These are phyloP conservation scores for Stachybotrys elegans DNA, from an alignment of 2,329 filamentous ascomycete species.

Conservation along the genomic window DNA sequence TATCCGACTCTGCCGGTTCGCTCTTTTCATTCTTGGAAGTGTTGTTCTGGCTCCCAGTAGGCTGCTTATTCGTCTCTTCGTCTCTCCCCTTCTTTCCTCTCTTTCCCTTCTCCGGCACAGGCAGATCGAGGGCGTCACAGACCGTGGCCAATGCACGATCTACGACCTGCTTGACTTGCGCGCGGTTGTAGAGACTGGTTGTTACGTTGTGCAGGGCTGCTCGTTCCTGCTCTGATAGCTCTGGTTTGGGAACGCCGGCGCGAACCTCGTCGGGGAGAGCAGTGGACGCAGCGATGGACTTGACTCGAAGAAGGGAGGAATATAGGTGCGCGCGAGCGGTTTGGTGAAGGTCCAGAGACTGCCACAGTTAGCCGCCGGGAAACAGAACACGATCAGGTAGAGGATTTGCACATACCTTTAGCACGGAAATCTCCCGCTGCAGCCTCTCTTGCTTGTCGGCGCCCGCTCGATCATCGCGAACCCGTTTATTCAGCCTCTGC, in stretches of 20 bases:
- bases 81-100: conserved; percentile 24
- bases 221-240: conserved; percentile 47
- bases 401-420: conserved; percentile 38
- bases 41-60: conserved; percentile 12
- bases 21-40: conserved; percentile 14
- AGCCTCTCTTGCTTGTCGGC: conserved; percentile 52
- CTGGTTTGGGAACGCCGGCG: conserved; percentile 41
- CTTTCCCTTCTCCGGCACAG: conserved; percentile 36
- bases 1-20: conserved; percentile 15
- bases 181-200: conserved; percentile 49
- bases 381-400: too few relatives aligned
- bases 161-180: conserved; percentile 43
- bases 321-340: conserved; percentile 52
- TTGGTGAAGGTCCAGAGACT: conserved; percentile 55
- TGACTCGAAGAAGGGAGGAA: conserved; percentile 49
- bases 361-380: too few relatives aligned
- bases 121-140: conserved; percentile 43
- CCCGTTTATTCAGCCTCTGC: conserved; percentile 64
- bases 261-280: conserved; percentile 45
- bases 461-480: conserved; percentile 40
- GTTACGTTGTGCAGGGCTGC: conserved; percentile 54
- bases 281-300: conserved; percentile 45
- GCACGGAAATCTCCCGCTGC: conserved; percentile 52
- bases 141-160: conserved; percentile 44
- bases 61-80: conserved; percentile 19